Percentiles rank a stretch among this genome's conserved stretches.
These are phyloP conservation scores for Monosiga brevicollis DNA, from an alignment of 78 protist species.

Conservation along the genomic window DNA sequence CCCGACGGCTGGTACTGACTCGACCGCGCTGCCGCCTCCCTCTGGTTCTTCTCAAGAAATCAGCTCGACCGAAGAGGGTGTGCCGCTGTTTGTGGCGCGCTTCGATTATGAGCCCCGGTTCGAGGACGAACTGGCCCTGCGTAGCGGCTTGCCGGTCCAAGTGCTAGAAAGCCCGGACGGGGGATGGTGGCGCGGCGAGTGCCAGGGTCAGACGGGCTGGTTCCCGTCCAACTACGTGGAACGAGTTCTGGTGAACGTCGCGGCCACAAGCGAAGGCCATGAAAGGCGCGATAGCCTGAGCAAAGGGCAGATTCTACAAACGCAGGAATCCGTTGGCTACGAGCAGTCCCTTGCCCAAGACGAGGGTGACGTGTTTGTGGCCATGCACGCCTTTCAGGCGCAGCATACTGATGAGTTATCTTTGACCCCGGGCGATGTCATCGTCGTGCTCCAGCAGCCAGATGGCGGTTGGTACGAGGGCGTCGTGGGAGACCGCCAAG, in stretches of 20 bases:
- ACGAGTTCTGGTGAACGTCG: not conserved
- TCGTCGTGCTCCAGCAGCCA: not conserved
- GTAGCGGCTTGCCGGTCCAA: not conserved
- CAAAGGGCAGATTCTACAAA: too few relatives aligned
- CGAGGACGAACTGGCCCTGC: not conserved
- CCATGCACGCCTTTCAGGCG: slow-evolving; percentile 11
- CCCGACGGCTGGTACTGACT: too few relatives aligned
- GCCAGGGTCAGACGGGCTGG: not conserved
- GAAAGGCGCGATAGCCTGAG: too few relatives aligned
- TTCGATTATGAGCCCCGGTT: not conserved
- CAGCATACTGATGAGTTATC: not conserved
- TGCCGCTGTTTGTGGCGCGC: too few relatives aligned
- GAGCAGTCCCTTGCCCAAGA: too few relatives aligned
- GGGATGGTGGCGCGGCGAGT: not conserved
- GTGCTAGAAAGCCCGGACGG: not conserved
- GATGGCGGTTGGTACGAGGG: slow-evolving; percentile 38
- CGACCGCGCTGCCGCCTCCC: too few relatives aligned
- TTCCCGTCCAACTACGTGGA: not conserved
- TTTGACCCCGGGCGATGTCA: slow-evolving; percentile 27
- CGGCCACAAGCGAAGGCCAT: not conserved
- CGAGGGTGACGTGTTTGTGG: too few relatives aligned
- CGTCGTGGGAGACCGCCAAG: slow-evolving; percentile 12
- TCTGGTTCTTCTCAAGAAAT: too few relatives aligned
- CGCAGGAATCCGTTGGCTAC: too few relatives aligned
- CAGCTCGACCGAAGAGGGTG: too few relatives aligned